Evolutionary conservation across 2,329 filamentous ascomycete species (phyloP).

Genomic region (Diatrype stigma): DNA sequence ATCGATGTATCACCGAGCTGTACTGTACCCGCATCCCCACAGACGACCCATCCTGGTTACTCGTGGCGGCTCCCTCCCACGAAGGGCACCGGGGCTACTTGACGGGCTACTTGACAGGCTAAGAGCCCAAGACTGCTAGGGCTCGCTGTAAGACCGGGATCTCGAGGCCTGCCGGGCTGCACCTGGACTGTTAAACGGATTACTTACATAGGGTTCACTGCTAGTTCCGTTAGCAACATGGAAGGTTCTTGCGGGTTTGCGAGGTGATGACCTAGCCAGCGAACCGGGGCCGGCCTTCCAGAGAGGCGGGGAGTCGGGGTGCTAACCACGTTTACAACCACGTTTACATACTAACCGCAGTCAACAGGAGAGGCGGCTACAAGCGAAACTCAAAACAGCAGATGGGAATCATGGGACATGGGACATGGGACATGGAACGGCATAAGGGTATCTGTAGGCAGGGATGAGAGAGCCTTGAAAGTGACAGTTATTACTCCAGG

Average conservation of each 20-base stretch:
- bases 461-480: constrained; percentile 26
- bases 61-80: constrained; percentile 22
- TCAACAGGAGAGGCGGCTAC: constrained; percentile 5
- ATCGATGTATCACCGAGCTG: constrained; percentile 5
- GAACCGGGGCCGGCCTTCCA: neutral
- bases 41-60: constrained; percentile 21
- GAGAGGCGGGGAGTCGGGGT: neutral
- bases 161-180: constrained; percentile 10
- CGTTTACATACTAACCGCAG: neutral
- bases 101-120: constrained; percentile 2
- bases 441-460: constrained; percentile 16
- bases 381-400: constrained; percentile 8
- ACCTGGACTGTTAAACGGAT: neutral
- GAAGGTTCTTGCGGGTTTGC: constrained; percentile 1
- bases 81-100: no score
- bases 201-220: constrained; percentile 25
- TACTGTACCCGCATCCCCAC: constrained; percentile 22
- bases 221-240: constrained; percentile 8
- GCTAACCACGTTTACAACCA: neutral
- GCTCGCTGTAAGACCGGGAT: constrained; percentile 19
- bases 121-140: constrained; percentile 20
- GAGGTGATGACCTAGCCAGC: no score
- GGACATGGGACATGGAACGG: no score
- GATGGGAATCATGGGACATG: constrained; percentile 6
- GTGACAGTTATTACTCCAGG: constrained; percentile 31